Evolutionary conservation across 768 basidiomycete species (phyloP).

Genomic region (Tulasnella sp.): DNA sequence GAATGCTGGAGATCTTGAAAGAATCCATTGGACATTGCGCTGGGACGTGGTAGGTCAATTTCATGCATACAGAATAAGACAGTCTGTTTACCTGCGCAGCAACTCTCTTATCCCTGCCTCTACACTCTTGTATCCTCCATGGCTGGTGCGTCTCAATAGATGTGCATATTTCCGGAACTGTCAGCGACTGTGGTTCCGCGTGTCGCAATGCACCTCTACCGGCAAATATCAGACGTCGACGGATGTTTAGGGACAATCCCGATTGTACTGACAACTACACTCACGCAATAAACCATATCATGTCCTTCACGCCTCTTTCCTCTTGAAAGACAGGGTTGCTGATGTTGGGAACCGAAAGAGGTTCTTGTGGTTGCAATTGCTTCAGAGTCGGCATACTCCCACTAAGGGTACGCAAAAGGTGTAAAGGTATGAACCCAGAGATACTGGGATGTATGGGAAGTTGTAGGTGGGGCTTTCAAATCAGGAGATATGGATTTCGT

Average conservation of each 20-base stretch:
- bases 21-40: background rate
- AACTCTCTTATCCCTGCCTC: background rate
- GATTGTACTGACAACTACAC: background rate
- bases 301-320: background rate
- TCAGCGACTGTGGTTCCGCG: background rate
- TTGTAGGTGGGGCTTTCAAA: too few species aligned
- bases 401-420: background rate
- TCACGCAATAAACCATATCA: conserved; percentile 6
- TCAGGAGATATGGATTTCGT: too few species aligned
- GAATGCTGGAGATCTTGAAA: background rate
- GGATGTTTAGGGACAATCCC: background rate
- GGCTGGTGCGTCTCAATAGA: background rate
- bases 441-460: too few species aligned
- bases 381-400: background rate
- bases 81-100: background rate
- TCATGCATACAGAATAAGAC: too few species aligned
- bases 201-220: background rate
- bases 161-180: background rate
- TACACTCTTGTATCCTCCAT: background rate
- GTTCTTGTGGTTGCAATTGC: background rate
- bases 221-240: background rate
- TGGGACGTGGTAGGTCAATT: background rate
- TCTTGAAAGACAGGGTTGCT: background rate
- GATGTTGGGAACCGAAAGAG: background rate
- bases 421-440: too few species aligned